phyloP scores from a whole-genome alignment of 352 stramenopile species.

The Phytopythium cucurbitacearum region DNA sequence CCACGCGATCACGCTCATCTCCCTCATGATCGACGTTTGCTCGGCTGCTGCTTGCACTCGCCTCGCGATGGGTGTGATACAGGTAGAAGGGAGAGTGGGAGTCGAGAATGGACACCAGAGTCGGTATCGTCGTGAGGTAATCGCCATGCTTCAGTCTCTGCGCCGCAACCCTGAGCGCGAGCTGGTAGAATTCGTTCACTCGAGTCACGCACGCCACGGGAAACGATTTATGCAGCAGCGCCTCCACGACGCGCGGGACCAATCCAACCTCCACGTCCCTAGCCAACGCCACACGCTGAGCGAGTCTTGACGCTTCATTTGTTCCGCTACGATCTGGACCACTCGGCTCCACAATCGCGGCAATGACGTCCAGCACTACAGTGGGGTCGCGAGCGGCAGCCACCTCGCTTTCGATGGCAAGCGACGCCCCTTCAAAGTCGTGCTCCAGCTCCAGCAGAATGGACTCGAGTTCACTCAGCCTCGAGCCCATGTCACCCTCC shows the following conservation, averaged over 20 bases:
- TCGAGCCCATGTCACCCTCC: conserved; percentile 8
- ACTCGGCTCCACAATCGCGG: conserved; percentile 2
- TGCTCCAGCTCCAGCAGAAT: conserved; percentile 30
- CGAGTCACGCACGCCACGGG: conserved; percentile 13
- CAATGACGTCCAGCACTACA: conserved; percentile 25
- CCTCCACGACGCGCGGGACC: conserved; percentile 49
- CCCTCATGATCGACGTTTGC: conserved; percentile 3
- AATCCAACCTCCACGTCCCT: conserved; percentile 49
- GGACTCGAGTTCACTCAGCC: conserved; percentile 9
- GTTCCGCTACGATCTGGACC: not conserved
- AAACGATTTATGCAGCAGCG: conserved; percentile 40
- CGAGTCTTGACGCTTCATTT: conserved; percentile 1
- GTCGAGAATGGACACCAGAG: conserved; percentile 50
- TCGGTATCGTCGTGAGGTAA: conserved; percentile 10
- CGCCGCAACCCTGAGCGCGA: conserved; percentile 27
- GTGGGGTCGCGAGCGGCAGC: conserved; percentile 21
- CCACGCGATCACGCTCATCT: not conserved
- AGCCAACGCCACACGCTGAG: conserved; percentile 18
- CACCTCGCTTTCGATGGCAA: conserved; percentile 37
- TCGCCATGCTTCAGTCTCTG: conserved; percentile 30
- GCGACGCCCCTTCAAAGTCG: conserved; percentile 53
- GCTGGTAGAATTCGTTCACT: conserved; percentile 51
- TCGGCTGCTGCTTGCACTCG: not conserved
- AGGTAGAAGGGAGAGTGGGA: conserved; percentile 57
- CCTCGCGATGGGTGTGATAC: conserved; percentile 11